Evolutionary conservation across 805 yeast genomes (phyloP).

Genomic region (Sugiyamaella americana): DNA sequence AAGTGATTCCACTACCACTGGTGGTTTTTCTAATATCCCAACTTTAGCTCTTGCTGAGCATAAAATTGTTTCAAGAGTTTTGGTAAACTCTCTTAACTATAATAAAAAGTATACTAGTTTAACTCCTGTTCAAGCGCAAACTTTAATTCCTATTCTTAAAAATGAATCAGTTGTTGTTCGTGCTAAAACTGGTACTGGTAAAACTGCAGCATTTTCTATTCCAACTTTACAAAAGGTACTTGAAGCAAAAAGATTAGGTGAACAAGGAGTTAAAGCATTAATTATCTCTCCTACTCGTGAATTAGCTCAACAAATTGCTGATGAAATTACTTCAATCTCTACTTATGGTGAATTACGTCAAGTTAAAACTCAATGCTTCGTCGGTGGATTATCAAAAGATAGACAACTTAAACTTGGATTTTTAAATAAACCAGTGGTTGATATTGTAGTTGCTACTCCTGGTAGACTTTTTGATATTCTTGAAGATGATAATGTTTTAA

Average conservation of each 20-base stretch:
- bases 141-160: slow-evolving; percentile 64
- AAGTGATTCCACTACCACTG: slow-evolving; percentile 4
- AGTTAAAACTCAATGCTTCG: slow-evolving; percentile 46
- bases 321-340: slow-evolving; percentile 49
- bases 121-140: slow-evolving; percentile 35
- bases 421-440: slow-evolving; percentile 36
- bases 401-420: slow-evolving; percentile 34
- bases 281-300: slow-evolving; percentile 89
- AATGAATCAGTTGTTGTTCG: slow-evolving; percentile 67
- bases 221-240: slow-evolving; percentile 62
- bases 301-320: slow-evolving; percentile 74
- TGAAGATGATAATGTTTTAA: slow-evolving; percentile 34
- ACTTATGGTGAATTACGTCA: slow-evolving; percentile 29
- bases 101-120: slow-evolving; percentile 29
- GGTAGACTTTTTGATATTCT: slow-evolving; percentile 72
- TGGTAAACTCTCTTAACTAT: slow-evolving; percentile 31
- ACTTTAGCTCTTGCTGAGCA: slow-evolving; percentile 24
- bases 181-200: slow-evolving; percentile 95
- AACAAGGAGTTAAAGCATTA: slow-evolving; percentile 48
- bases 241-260: slow-evolving; percentile 32
- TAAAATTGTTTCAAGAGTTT: slow-evolving; percentile 25
- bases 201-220: slow-evolving; percentile 81
- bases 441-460: slow-evolving; percentile 81
- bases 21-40: slow-evolving; percentile 26
- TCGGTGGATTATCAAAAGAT: slow-evolving; percentile 57